These are phyloP conservation scores for Parastagonospora nodorum DNA, from an alignment of 2,329 filamentous ascomycete species.

Conservation along the genomic window DNA sequence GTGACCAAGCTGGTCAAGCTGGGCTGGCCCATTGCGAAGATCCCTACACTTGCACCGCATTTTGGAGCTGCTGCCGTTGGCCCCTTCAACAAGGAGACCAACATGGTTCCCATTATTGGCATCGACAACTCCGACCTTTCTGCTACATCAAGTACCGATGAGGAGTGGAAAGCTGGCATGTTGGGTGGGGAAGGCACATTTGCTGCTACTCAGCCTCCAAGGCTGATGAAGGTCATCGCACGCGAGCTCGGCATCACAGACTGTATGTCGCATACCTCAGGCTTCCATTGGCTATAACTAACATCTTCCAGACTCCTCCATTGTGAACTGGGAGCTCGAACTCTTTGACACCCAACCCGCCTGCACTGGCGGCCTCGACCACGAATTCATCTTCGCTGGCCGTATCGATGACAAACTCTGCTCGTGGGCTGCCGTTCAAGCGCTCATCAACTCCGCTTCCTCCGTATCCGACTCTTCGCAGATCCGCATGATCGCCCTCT, in stretches of 20 bases:
- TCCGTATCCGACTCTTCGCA: constrained; percentile 63
- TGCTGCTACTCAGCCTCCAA: constrained; percentile 79
- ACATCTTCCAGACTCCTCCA: constrained; percentile 60
- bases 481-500: constrained; percentile 90
- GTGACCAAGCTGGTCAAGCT: constrained; percentile 83
- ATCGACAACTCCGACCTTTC: constrained; percentile 72
- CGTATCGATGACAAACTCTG: constrained; percentile 98
- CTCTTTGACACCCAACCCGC: constrained; percentile 90
- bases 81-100: constrained; percentile 83
- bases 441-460: constrained; percentile 68
- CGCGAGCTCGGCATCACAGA: constrained; percentile 75
- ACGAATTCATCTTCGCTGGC: constrained; percentile 92
- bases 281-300: constrained; percentile 2
- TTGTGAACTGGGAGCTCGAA: constrained; percentile 96
- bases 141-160: constrained; percentile 33
- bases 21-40: constrained; percentile 87
- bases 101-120: constrained; percentile 92
- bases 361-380: constrained; percentile 80
- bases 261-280: constrained; percentile 41
- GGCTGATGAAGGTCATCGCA: constrained; percentile 82
- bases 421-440: constrained; percentile 88
- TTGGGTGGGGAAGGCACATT: constrained; percentile 74
- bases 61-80: constrained; percentile 75
- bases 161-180: constrained; percentile 47
- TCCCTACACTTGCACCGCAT: constrained; percentile 91